Evolutionary conservation across 2,329 filamentous ascomycete genomes (phyloP).

Genomic region (Monosporascus sp.): DNA sequence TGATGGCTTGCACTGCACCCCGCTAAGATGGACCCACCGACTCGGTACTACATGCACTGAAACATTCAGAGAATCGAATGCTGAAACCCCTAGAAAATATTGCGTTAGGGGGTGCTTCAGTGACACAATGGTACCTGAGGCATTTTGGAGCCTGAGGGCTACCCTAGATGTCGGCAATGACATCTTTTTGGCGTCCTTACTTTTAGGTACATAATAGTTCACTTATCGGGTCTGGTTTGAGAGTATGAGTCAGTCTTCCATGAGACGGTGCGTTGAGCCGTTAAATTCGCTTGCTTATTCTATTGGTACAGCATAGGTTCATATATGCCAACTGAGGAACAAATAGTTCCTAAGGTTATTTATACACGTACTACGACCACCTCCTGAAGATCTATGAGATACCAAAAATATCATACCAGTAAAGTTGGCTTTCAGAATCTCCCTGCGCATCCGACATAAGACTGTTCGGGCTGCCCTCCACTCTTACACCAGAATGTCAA

Average conservation of each 20-base stretch:
- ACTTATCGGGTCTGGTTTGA: neutral
- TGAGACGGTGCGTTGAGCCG: no score
- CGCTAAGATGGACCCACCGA: neutral
- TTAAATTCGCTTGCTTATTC: no score
- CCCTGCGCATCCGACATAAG: conserved; percentile 8
- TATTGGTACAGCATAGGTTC: neutral
- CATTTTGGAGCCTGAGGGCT: neutral
- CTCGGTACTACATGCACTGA: neutral
- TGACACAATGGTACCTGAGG: neutral
- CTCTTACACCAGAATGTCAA: conserved; percentile 25
- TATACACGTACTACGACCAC: neutral
- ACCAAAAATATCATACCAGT: conserved; percentile 1
- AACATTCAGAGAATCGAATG: neutral
- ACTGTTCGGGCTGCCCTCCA: conserved; percentile 21
- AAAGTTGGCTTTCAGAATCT: conserved; percentile 21
- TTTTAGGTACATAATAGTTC: neutral
- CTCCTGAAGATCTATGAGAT: neutral
- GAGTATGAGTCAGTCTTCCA: neutral
- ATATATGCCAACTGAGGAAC: neutral
- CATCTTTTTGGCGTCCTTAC: neutral
- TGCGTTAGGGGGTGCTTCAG: neutral
- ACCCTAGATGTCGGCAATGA: neutral
- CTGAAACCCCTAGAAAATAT: neutral
- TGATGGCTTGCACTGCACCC: neutral
- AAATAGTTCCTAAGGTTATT: neutral